Evolutionary conservation across 331 rosid genomes (phyloP), one percentile per base, ranked within the genome.

Genomic region (Dryas integrifolia): DNA sequence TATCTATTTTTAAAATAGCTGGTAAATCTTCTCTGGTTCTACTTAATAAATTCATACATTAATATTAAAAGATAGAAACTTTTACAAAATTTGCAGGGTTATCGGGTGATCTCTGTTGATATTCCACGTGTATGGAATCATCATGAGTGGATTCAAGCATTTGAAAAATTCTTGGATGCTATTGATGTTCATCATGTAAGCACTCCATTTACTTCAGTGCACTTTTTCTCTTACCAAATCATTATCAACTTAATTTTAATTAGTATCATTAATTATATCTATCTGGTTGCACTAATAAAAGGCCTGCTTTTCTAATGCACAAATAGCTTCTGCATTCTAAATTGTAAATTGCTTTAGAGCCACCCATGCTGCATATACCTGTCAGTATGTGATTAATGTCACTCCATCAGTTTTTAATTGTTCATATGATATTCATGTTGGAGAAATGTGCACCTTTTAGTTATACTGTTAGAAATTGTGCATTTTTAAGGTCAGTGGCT

Each of bases 161-260:
- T 95, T 82, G 99, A 95, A 74, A 95, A 95, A 82, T 95, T 95
- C 85, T 86, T 95, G 90, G 99, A 95, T 92, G 93, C 96, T 67
- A 95, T 95, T n/a, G 96, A 92, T 75, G 99, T 95, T 74, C 99
- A 95, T 83, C 98, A 87, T 76, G 99, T 95, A 86, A 84, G 87
- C 67, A 75, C 74, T 69, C 66, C 68, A 48, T 66, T 51, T 10
- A 16, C 24, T 12, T 44, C 53, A 11, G 53, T 6, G n/a, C 21
- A 35, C 46, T 67, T 43, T 43, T 7, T 43, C 49, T 41, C 44
- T 7, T 70, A 43, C 53, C 40, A 41, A 62, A 15, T 15, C 1
- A 18, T 21, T 40, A 15, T 69, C 50, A 69, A 12, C 39, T 0
- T 39, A 39, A 12, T 16, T 15, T 49, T 53, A 38, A 10, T 53